These are phyloP conservation scores for Carnegiea gigantea DNA, from an alignment of 179 eudicot species.

Conservation along the genomic window DNA sequence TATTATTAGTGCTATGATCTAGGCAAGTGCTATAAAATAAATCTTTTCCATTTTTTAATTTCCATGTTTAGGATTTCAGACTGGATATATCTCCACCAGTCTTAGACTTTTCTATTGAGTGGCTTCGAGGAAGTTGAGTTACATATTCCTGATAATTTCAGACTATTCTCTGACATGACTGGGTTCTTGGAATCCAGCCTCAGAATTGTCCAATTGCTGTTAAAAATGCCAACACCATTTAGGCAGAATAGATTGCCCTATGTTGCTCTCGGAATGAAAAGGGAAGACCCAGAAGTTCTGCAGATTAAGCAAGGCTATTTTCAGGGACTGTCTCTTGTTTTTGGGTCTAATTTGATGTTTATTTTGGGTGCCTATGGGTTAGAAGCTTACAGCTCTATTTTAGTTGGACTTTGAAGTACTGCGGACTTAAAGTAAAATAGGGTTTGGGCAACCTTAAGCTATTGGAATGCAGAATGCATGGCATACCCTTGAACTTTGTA, in stretches of 20 bases:
- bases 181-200: not conserved
- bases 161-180: not conserved
- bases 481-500: not conserved
- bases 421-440: not conserved
- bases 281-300: not conserved
- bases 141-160: not conserved
- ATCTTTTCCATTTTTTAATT: too few relatives aligned
- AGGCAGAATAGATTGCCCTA: not conserved
- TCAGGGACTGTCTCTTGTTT: not conserved
- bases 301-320: not conserved
- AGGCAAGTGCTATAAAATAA: constrained; percentile 20
- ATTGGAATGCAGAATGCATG: not conserved
- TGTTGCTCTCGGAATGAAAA: not conserved
- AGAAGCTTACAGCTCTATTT: not conserved
- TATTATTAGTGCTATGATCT: not conserved
- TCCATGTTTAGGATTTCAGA: not conserved
- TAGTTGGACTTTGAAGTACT: not conserved
- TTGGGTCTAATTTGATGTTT: not conserved
- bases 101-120: not conserved
- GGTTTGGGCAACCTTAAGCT: not conserved
- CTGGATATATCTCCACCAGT: not conserved
- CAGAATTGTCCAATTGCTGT: not conserved
- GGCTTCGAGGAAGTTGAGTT: constrained; percentile 4
- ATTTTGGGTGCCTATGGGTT: not conserved
- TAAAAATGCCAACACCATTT: not conserved